Conservation (phyloP, 768 basidiomycete genomes). For the Cystofilobasidium capitatum region DNA sequence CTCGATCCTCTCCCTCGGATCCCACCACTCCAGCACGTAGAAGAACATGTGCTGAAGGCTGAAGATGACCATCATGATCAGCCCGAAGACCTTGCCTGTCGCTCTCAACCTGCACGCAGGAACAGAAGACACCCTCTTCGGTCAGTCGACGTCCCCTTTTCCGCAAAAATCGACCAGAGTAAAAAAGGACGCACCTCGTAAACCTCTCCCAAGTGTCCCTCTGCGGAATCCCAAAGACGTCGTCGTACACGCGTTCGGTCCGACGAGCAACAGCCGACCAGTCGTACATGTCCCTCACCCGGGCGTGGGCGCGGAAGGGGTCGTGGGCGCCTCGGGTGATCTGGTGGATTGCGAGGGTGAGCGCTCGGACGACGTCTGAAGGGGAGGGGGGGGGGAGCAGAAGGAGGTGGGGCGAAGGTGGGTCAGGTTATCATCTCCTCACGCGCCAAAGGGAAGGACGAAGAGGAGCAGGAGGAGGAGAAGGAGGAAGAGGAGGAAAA, state of each 20-base stretch:
- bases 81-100: constrained; percentile 69
- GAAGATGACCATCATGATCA: constrained; percentile 78
- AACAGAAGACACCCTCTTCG: neutral
- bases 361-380: constrained; percentile 71
- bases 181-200: constrained; percentile 48
- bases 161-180: constrained; percentile 6
- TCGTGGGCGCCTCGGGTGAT: constrained; percentile 62
- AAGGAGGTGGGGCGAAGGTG: neutral
- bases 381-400: neutral
- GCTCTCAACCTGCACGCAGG: constrained; percentile 56
- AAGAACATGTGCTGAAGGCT: constrained; percentile 85
- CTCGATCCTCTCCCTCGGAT: constrained; percentile 67
- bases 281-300: constrained; percentile 71
- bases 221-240: constrained; percentile 48
- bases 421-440: neutral
- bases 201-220: constrained; percentile 72
- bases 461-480: constrained; percentile 7
- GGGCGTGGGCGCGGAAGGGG: constrained; percentile 62
- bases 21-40: constrained; percentile 69
- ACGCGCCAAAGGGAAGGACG: neutral
- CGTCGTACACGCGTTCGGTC: constrained; percentile 72
- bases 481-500: constrained; percentile 19
- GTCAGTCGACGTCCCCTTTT: neutral
- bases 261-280: constrained; percentile 71
- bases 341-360: constrained; percentile 66